A percentile compares a stretch with the other conserved stretches of the same genome.
phyloP scores from a whole-genome alignment of 1,284 basidiomycete genomes.

The Rhodotorula sp. region DNA sequence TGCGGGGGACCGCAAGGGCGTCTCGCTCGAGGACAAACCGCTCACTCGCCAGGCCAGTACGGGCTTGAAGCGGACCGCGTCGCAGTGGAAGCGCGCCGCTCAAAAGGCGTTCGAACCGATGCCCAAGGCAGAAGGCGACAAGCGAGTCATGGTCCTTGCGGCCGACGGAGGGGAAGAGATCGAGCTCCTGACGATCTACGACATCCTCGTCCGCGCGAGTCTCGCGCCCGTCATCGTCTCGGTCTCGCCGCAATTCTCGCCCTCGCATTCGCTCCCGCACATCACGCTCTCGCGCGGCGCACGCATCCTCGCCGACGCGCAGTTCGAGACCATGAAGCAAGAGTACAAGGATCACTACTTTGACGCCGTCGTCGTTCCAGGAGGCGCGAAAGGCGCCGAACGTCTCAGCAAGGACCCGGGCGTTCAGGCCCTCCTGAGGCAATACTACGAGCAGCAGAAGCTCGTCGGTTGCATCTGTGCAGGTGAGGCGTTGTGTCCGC shows the following conservation, averaged over 20 bases:
- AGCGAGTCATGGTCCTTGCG: conserved; percentile 65
- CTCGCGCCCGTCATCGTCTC: conserved; percentile 48
- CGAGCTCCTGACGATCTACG: conserved; percentile 72
- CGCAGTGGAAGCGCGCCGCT: conserved; percentile 17
- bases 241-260: conserved; percentile 37
- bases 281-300: conserved; percentile 70
- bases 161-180: conserved; percentile 88
- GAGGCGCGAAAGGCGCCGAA: conserved; percentile 74
- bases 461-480: conserved; percentile 80
- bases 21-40: conserved; percentile 36
- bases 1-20: conserved; percentile 30
- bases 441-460: conserved; percentile 60
- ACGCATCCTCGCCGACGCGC: conserved; percentile 65
- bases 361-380: conserved; percentile 64
- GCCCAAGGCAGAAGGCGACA: conserved; percentile 33
- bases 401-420: conserved; percentile 51
- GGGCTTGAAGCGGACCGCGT: conserved; percentile 32
- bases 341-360: conserved; percentile 49
- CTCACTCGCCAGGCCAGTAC: conserved; percentile 19
- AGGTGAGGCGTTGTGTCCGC: too few relatives aligned
- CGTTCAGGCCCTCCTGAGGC: conserved; percentile 64
- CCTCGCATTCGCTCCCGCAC: conserved; percentile 35
- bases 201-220: conserved; percentile 72
- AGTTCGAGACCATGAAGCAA: conserved; percentile 31
- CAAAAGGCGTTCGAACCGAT: conserved; percentile 32